phyloP scores from a whole-genome alignment of 2,329 filamentous ascomycete species.

The Cyclaneusma minus region DNA sequence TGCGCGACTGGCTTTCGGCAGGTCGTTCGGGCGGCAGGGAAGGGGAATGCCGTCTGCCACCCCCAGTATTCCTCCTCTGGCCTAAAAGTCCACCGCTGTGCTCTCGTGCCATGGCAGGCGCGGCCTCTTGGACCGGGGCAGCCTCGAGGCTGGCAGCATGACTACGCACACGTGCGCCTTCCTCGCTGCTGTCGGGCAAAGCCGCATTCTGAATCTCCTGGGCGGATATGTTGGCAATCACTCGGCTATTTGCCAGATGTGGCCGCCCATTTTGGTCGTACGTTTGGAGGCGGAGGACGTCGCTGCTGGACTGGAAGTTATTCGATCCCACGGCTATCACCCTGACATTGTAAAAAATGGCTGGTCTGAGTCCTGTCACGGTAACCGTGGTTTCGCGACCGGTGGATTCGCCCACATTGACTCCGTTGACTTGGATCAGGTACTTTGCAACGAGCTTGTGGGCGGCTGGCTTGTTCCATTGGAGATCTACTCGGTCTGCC shows the following conservation, averaged over 20 bases:
- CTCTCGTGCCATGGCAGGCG: constrained; percentile 49
- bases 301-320: constrained; percentile 83
- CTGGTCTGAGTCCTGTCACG: constrained; percentile 73
- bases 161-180: constrained; percentile 21
- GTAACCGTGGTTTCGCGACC: constrained; percentile 76
- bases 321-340: constrained; percentile 83
- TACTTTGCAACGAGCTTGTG: constrained; percentile 56
- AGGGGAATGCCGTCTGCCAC: constrained; percentile 63
- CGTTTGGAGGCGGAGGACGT: constrained; percentile 71
- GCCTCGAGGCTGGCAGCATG: constrained; percentile 45
- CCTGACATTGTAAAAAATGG: constrained; percentile 83
- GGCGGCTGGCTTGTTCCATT: constrained; percentile 65
- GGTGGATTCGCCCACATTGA: constrained; percentile 77
- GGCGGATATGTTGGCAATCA: constrained; percentile 38
- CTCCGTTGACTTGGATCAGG: constrained; percentile 83
- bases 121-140: constrained; percentile 42
- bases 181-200: constrained; percentile 29
- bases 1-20: constrained; percentile 23
- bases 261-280: constrained; percentile 48
- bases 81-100: constrained; percentile 36
- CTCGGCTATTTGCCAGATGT: constrained; percentile 37
- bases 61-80: constrained; percentile 43
- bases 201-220: constrained; percentile 30
- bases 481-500: constrained; percentile 72
- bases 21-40: constrained; percentile 43